These are phyloP conservation scores for Ogataea minuta DNA, from an alignment of 805 yeast genomes.

Conservation along the genomic window DNA sequence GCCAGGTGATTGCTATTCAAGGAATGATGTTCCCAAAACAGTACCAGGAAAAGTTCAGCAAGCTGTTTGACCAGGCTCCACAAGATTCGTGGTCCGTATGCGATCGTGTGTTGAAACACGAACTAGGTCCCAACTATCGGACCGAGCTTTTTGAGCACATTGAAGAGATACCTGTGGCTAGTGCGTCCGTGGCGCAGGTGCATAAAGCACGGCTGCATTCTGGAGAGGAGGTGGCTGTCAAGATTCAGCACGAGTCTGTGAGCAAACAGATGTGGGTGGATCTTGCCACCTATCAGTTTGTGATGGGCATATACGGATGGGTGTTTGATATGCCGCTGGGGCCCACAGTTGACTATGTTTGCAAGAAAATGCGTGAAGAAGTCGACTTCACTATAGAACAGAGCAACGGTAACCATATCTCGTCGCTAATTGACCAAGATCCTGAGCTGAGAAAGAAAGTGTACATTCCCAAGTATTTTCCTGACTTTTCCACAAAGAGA, in stretches of 20 bases:
- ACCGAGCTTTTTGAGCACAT: slow-evolving; percentile 40
- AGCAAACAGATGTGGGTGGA: slow-evolving; percentile 60
- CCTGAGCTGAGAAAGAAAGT: slow-evolving; percentile 39
- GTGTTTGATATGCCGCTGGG: slow-evolving; percentile 64
- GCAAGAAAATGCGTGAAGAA: slow-evolving; percentile 57
- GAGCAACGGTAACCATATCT: slow-evolving; percentile 46
- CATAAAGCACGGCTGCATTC: slow-evolving; percentile 48
- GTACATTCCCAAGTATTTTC: slow-evolving; percentile 55
- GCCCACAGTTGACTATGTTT: slow-evolving; percentile 54
- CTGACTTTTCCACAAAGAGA: slow-evolving; percentile 44
- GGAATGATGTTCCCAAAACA: slow-evolving; percentile 64
- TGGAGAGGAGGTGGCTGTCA: slow-evolving; percentile 59
- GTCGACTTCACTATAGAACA: slow-evolving; percentile 60
- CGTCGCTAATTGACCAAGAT: slow-evolving; percentile 41
- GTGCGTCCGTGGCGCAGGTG: slow-evolving; percentile 75
- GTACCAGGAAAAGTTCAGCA: slow-evolving; percentile 54
- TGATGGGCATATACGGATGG: slow-evolving; percentile 52
- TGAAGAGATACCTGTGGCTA: slow-evolving; percentile 62
- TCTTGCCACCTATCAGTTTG: slow-evolving; percentile 51
- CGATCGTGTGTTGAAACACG: slow-evolving; percentile 39
- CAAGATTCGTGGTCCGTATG: slow-evolving; percentile 48
- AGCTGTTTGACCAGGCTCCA: slow-evolving; percentile 70
- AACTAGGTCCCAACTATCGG: slow-evolving; percentile 44
- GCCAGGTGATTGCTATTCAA: slow-evolving; percentile 79
- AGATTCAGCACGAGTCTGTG: slow-evolving; percentile 65